Base-by-base conservation (phyloP, 2,329 filamentous ascomycete genomes). In the Colletotrichum salicis region DNA sequence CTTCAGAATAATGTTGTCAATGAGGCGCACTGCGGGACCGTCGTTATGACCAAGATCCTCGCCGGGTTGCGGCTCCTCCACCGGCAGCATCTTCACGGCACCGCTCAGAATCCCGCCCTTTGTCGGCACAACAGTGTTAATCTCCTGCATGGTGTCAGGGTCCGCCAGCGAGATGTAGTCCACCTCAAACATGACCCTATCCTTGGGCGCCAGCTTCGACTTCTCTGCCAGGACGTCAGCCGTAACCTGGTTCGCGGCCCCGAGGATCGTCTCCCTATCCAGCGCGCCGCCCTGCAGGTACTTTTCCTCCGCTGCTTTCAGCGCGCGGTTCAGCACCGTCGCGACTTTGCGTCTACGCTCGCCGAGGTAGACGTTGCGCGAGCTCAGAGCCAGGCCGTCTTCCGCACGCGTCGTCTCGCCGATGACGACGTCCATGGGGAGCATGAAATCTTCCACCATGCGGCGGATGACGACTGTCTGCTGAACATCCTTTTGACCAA, bases 401-500 rank as follows among this genome's bases (percentile, higher is more conserved):
- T 78, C 65, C 73, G 97, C 95, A 62, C 96, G 88, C 70, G 90
- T 86, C 0, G 96, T 99, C 0, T 90, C 86, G 6, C 92, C 90
- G 65, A 98, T 87, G 37, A 91, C 87, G 10, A 98, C 90, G 27
- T 93, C 85, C 4, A 90, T 93, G 51, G 93, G 90, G 52, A 98
- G 82, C 80, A 95, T 90, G 75, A 99, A 95, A 81, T 99, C 96
- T 75, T 90, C 88, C 37, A 98, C 93, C 89, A 99, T 91, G 56
- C 93, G 90, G 77, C 90, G 91, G 77, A 99, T 93, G 12, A 99
- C 89, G 22, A 97, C 93, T 0, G 95, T 97, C 83, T 99, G 96
- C 85, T 99, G 96, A 24, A 98, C 91, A 81, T 99, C 96, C 84
- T 99, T 99, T 82, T 98, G 96, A 4, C 96, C 96, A 84, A 99